A percentile compares a stretch with the other conserved stretches of the same genome.
Evolutionary conservation across 768 basidiomycete genomes (phyloP).

Genomic region (Amanita exitialis): DNA sequence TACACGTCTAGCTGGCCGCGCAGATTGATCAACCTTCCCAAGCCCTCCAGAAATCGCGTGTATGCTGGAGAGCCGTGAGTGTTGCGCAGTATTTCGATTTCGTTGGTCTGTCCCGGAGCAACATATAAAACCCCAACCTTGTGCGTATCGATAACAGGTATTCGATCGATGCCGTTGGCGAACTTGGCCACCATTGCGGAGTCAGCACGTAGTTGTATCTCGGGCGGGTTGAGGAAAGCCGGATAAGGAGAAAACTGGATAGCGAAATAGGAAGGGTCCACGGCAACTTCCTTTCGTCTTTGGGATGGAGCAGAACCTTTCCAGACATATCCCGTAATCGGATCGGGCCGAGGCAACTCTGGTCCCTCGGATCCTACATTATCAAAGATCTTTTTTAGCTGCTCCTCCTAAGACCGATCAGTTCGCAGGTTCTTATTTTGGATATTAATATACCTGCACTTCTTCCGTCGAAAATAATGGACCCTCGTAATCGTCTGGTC

Average conservation of each 20-base stretch:
- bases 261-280: conserved; percentile 80
- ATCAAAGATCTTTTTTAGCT: conserved; percentile 17
- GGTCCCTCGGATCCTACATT: conserved; percentile 10
- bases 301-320: conserved; percentile 80
- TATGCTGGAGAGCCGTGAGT: conserved; percentile 92
- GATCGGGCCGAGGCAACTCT: conserved; percentile 41
- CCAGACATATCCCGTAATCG: conserved; percentile 85
- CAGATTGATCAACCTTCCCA: conserved; percentile 81
- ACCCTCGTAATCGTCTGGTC: conserved; percentile 14
- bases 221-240: conserved; percentile 27
- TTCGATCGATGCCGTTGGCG: conserved; percentile 63
- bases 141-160: conserved; percentile 94
- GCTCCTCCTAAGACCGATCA: conserved; percentile 14
- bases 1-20: conserved; percentile 89
- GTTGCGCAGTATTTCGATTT: conserved; percentile 82
- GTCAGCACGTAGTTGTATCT: conserved; percentile 38
- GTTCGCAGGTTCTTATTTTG: background rate
- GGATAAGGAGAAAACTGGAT: conserved; percentile 74
- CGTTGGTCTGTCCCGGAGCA: conserved; percentile 79
- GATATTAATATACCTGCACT: conserved; percentile 9
- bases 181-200: conserved; percentile 45
- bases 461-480: conserved; percentile 9
- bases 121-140: conserved; percentile 96
- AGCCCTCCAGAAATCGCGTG: conserved; percentile 82
- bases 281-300: conserved; percentile 71